Evolutionary conservation across 768 basidiomycete genomes (phyloP).

Genomic region (Rhodosporidiobolus odoratus): DNA sequence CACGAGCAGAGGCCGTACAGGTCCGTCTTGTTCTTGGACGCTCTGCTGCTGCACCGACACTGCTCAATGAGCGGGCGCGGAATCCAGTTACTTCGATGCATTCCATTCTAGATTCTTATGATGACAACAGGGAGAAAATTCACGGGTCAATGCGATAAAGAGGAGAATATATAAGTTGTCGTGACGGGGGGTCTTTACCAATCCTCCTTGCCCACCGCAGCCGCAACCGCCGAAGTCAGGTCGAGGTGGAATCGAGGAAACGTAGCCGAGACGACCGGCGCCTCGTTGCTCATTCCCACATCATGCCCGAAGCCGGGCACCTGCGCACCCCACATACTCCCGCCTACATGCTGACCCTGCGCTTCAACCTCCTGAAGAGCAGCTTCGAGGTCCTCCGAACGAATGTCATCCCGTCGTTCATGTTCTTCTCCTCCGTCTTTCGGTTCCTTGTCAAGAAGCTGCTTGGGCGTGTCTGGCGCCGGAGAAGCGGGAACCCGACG

Average conservation of each 20-base stretch:
- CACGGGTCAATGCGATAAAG: neutral
- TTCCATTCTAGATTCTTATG: neutral
- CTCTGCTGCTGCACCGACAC: too few species aligned
- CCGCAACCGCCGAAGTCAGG: conserved; percentile 46
- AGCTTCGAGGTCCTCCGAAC: conserved; percentile 19
- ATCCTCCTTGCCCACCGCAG: neutral
- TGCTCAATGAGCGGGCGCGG: too few species aligned
- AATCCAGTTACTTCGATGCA: too few species aligned
- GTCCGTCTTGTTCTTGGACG: too few species aligned
- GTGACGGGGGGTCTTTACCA: neutral
- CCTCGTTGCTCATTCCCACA: conserved; percentile 12
- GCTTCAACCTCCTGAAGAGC: neutral
- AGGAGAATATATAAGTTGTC: too few species aligned
- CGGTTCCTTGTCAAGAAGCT: neutral
- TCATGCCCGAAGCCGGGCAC: conserved; percentile 18
- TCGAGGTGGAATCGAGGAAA: conserved; percentile 74
- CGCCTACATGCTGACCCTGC: conserved; percentile 14
- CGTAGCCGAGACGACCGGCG: conserved; percentile 11
- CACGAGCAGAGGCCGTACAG: too few species aligned
- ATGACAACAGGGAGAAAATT: neutral
- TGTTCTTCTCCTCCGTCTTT: neutral
- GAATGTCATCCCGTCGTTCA: neutral
- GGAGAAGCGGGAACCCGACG: conserved; percentile 29
- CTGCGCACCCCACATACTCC: conserved; percentile 8
- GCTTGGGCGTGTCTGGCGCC: conserved; percentile 9